phyloP scores from a whole-genome alignment of 1,139 yeast species.

The Yamadazyma sp. region DNA sequence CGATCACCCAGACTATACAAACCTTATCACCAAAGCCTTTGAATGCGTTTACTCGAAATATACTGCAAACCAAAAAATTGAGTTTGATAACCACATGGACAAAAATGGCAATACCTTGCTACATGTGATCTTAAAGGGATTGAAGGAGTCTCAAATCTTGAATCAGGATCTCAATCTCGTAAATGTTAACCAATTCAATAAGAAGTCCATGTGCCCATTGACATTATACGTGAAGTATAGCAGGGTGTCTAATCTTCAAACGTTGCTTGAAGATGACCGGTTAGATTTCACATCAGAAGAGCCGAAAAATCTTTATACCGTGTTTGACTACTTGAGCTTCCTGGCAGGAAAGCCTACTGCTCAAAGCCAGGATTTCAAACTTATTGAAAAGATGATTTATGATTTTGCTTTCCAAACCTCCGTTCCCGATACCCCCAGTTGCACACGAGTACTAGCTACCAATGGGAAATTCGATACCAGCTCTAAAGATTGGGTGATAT shows the following conservation, averaged over 20 bases:
- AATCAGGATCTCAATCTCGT: conserved; percentile 31
- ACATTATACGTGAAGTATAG: conserved; percentile 72
- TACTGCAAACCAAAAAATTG: conserved; percentile 21
- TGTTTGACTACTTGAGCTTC: conserved; percentile 41
- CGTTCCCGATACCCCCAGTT: conserved; percentile 19
- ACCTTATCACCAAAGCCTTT: conserved; percentile 50
- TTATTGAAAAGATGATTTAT: conserved; percentile 48
- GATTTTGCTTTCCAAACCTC: conserved; percentile 28
- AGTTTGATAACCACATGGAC: conserved; percentile 67
- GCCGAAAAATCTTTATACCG: conserved; percentile 39
- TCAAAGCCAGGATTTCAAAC: conserved; percentile 28
- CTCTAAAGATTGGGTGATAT: conserved; percentile 36
- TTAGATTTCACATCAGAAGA: conserved; percentile 48
- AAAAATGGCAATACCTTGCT: conserved; percentile 70
- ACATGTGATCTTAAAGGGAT: conserved; percentile 58
- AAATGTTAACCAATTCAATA: conserved; percentile 65
- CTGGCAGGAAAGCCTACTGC: conserved; percentile 30
- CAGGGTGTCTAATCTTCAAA: conserved; percentile 56
- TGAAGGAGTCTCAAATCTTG: conserved; percentile 40
- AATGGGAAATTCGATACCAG: conserved; percentile 37
- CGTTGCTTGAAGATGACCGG: conserved; percentile 44
- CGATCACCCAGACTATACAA: conserved; percentile 66
- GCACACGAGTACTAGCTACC: conserved; percentile 24
- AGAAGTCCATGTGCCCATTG: conserved; percentile 63
- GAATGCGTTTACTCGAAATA: conserved; percentile 31